Evolutionary conservation across 345 rosid genomes (phyloP), one percentile per base, ranked within the genome.

Genomic region (Linum usitatissimum): DNA sequence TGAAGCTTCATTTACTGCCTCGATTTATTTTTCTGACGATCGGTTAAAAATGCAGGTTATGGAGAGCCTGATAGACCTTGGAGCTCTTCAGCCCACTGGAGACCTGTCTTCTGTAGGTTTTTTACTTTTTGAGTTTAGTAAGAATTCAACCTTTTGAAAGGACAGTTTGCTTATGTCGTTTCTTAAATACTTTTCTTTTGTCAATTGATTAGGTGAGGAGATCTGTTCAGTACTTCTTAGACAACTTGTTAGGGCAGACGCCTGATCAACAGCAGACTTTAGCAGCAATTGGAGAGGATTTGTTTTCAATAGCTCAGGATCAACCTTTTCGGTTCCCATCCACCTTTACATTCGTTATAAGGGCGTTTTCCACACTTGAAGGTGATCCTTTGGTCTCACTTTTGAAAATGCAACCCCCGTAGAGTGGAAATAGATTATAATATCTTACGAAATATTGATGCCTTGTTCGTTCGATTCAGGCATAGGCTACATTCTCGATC

Each of bases 251-350:
- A 61, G 74, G 84, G 78, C 96, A 87, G 75, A 70, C 67, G 59
- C 97, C 96, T 3, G 96, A 89, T 78, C 95, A 89, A 66, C 90
- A 85, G 69, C 84, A 86, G 80, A 92, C 97, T 61, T 67, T 92
- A 19, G 66, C 91, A 60, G 87, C 91, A 68, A 89, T 92, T 63
- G 98, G 98, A 49, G 98, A 92, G 97, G 98, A 92, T 68, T 79
- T 92, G 74, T 89, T 92, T 83, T 85, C 98, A 68, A 83, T 92
- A 69, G 88, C 97, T 59, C 95, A 76, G 66, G 96, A 92, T 71
- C 98, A 92, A 69, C 98, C 95, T 57, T 89, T 92, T 70, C 85
- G 95, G 60, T 84, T 92, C 67, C 98, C 98, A 42, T 82, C 95
- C 64, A 85, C 96, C 10, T 85, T 92, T 64, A 80, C 97, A 65